These are phyloP conservation scores for Parastagonospora nodorum DNA, from an alignment of 2,329 filamentous ascomycete species.

Conservation along the genomic window DNA sequence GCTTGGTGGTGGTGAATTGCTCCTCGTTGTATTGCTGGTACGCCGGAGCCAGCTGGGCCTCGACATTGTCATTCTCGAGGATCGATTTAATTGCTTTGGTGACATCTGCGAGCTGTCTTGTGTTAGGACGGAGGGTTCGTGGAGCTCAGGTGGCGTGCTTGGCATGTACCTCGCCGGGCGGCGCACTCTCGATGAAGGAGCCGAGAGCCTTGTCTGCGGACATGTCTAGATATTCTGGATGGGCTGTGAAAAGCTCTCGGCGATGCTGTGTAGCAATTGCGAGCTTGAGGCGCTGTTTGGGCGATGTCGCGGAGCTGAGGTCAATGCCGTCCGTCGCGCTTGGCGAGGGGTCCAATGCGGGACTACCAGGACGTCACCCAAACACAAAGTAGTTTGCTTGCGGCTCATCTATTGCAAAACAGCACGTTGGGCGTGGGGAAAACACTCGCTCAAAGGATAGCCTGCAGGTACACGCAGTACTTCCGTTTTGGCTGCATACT, in stretches of 20 bases:
- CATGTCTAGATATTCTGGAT: slow-evolving; percentile 23
- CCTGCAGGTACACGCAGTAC: too few species aligned
- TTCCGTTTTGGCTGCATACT: too few species aligned
- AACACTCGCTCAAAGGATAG: too few species aligned
- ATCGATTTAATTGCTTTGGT: slow-evolving; percentile 91
- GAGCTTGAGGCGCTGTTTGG: slow-evolving; percentile 3
- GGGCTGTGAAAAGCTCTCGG: not conserved
- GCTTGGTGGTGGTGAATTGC: slow-evolving; percentile 86
- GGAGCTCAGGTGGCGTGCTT: slow-evolving; percentile 2
- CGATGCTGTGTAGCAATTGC: slow-evolving; percentile 8
- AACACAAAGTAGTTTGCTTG: too few species aligned
- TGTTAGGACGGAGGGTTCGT: slow-evolving; percentile 25
- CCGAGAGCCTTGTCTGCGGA: slow-evolving; percentile 54
- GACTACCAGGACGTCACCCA: not conserved
- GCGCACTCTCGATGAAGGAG: slow-evolving; percentile 90
- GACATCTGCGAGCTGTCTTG: slow-evolving; percentile 77
- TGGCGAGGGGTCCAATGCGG: slow-evolving; percentile 26
- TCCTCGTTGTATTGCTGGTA: slow-evolving; percentile 97
- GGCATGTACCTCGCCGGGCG: slow-evolving; percentile 84
- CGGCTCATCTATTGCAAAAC: too few species aligned
- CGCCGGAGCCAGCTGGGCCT: slow-evolving; percentile 76
- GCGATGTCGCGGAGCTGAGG: slow-evolving; percentile 25
- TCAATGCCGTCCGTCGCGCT: slow-evolving; percentile 17
- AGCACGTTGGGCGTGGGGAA: too few species aligned
- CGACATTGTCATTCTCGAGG: slow-evolving; percentile 70